phyloP scores from a whole-genome alignment of 371 early-diverging fungal species.

The Paraphysoderma sedebokerense region DNA sequence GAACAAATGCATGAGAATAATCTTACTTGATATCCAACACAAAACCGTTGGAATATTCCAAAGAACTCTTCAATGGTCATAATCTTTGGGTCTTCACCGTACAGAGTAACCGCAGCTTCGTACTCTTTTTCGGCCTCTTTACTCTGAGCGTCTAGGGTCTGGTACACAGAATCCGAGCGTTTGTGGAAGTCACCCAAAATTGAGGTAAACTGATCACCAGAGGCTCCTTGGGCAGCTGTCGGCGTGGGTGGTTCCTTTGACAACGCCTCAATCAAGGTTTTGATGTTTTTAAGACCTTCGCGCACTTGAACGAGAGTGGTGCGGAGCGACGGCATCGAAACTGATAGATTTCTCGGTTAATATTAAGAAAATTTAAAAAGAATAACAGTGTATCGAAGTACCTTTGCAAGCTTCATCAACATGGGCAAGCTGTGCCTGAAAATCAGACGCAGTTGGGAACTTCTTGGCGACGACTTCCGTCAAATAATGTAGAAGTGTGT shows the following conservation, averaged over 20 bases:
- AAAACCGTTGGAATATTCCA: slow-evolving; percentile 20
- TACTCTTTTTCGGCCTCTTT: slow-evolving; percentile 17
- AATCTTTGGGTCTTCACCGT: slow-evolving; percentile 16
- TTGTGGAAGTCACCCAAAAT: slow-evolving; percentile 14
- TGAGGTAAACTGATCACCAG: slow-evolving; percentile 4
- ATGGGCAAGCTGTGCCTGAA: slow-evolving; percentile 15
- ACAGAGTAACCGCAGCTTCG: slow-evolving; percentile 10
- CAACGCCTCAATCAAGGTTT: not conserved
- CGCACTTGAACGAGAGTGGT: not conserved
- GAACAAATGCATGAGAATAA: too few relatives aligned
- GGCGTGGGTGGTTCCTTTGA: not conserved
- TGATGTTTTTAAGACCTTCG: not conserved
- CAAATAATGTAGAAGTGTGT: slow-evolving; percentile 27
- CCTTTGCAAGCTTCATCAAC: slow-evolving; percentile 27
- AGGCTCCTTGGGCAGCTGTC: not conserved
- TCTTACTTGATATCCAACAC: too few relatives aligned
- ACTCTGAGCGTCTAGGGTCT: slow-evolving; percentile 10
- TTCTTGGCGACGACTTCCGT: slow-evolving; percentile 17
- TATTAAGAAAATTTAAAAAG: slow-evolving; percentile 1
- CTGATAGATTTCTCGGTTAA: too few relatives aligned
- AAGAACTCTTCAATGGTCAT: slow-evolving; percentile 22
- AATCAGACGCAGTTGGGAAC: slow-evolving; percentile 18
- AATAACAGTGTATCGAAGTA: not conserved
- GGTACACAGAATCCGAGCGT: slow-evolving; percentile 6
- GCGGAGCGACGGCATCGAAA: not conserved